A percentile compares a stretch with the other conserved stretches of the same genome.
phyloP scores from a whole-genome alignment of 441 rosid species.

The Pelargonium citronellum region DNA sequence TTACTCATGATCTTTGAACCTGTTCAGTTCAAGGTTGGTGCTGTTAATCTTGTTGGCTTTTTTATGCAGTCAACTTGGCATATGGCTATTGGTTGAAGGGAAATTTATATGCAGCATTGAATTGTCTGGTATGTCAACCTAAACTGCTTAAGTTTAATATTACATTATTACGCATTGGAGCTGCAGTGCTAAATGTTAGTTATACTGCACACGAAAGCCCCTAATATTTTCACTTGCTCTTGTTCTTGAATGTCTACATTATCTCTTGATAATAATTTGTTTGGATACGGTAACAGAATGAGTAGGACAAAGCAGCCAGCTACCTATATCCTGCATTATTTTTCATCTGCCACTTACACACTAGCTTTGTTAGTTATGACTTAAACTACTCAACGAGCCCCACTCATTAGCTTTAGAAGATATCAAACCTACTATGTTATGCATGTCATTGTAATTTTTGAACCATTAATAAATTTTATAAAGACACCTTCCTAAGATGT shows the following conservation, averaged over 20 bases:
- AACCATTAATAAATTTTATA: no score
- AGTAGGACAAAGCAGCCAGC: no score
- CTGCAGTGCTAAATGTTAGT: background rate
- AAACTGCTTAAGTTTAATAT: constrained; percentile 8
- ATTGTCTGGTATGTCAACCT: constrained; percentile 62
- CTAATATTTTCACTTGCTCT: background rate
- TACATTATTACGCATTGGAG: background rate
- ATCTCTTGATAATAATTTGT: no score
- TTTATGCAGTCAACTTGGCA: constrained; percentile 72
- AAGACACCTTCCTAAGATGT: no score
- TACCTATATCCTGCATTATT: no score
- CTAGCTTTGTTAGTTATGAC: no score
- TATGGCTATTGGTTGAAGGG: constrained; percentile 72
- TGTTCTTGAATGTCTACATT: background rate
- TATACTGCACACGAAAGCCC: background rate
- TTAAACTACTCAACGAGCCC: no score
- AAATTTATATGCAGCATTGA: constrained; percentile 53
- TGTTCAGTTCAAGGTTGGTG: constrained; percentile 1
- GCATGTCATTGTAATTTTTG: no score
- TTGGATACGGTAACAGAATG: no score
- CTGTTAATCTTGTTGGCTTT: constrained; percentile 24
- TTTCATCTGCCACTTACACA: no score
- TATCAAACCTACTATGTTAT: no score
- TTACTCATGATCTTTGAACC: background rate
- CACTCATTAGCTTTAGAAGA: no score